Conservation (phyloP, 768 basidiomycete species). For the Russula griseocarnosa region DNA sequence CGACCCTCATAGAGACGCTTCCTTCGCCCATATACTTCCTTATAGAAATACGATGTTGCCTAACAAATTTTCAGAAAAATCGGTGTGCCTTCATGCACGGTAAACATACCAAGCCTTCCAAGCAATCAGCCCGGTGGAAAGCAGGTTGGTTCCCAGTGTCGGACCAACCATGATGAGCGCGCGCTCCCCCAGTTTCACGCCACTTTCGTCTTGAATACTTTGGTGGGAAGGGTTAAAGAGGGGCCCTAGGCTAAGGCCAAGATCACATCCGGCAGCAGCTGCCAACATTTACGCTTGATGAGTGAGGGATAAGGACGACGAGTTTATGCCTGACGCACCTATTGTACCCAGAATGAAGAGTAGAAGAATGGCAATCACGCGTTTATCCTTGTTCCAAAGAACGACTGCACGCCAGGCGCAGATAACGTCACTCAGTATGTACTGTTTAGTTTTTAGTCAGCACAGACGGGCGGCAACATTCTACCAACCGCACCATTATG, state of each 20-base stretch:
- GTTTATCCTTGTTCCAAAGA: slow-evolving; percentile 19
- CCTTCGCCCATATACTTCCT: slow-evolving; percentile 17
- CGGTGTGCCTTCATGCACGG: not conserved
- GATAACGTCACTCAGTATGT: slow-evolving; percentile 21
- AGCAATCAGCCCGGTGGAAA: slow-evolving; percentile 20
- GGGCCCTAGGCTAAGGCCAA: slow-evolving; percentile 9
- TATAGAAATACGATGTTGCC: slow-evolving; percentile 15
- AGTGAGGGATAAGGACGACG: not conserved
- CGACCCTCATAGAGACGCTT: slow-evolving; percentile 7
- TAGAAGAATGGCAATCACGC: slow-evolving; percentile 18
- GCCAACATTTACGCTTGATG: not conserved
- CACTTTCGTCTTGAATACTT: slow-evolving; percentile 7
- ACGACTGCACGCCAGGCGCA: slow-evolving; percentile 24
- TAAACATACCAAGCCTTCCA: slow-evolving; percentile 22
- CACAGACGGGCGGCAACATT: not conserved
- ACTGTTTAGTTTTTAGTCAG: slow-evolving; percentile 1
- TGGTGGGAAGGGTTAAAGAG: slow-evolving; percentile 11
- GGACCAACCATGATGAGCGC: slow-evolving; percentile 13
- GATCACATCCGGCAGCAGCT: slow-evolving; percentile 14
- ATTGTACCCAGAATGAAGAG: slow-evolving; percentile 12
- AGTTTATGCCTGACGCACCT: not conserved
- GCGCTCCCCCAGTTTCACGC: slow-evolving; percentile 4
- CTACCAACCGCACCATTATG: slow-evolving; percentile 6
- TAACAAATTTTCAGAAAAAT: slow-evolving; percentile 3
- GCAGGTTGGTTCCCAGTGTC: slow-evolving; percentile 19